Evolutionary conservation across 2,329 filamentous ascomycete genomes (phyloP).

Genomic region (Cercospora sp.): DNA sequence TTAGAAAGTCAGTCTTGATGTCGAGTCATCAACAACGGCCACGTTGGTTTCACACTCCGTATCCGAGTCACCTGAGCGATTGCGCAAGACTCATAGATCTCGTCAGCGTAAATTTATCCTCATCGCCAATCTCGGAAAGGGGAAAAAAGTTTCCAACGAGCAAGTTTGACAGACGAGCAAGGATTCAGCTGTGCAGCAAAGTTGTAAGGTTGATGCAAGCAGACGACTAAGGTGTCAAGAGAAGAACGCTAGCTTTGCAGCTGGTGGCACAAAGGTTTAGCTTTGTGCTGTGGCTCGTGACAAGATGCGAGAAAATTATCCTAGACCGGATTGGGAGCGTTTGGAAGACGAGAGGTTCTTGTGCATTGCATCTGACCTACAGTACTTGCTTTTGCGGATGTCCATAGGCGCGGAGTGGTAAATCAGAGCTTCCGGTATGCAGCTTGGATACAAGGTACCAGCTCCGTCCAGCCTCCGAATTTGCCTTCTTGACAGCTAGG

Average conservation of each 20-base stretch:
- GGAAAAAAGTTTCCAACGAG: not conserved
- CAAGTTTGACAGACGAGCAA: not conserved
- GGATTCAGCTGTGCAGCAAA: not conserved
- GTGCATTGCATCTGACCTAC: not conserved
- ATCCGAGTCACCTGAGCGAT: not conserved
- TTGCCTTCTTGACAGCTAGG: not conserved
- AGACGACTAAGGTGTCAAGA: slow-evolving; percentile 1
- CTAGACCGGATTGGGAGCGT: not conserved
- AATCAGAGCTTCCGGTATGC: not conserved
- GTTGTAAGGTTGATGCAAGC: not conserved
- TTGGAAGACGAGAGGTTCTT: not conserved
- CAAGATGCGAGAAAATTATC: not conserved
- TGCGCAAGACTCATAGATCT: not conserved
- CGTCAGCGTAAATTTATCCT: not conserved
- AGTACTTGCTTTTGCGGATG: not conserved
- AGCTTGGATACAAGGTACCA: not conserved
- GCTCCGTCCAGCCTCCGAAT: not conserved
- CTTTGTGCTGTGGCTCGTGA: not conserved
- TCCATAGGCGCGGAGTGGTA: not conserved
- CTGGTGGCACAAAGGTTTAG: slow-evolving; percentile 5
- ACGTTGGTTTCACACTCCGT: slow-evolving; percentile 4
- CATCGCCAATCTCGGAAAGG: not conserved
- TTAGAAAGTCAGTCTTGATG: not conserved
- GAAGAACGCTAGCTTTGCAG: not conserved
- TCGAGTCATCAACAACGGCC: not conserved